A percentile compares a stretch with the other conserved stretches of the same genome.
Conservation (phyloP, 2,329 filamentous ascomycete species). For the Botrytis tulipae region DNA sequence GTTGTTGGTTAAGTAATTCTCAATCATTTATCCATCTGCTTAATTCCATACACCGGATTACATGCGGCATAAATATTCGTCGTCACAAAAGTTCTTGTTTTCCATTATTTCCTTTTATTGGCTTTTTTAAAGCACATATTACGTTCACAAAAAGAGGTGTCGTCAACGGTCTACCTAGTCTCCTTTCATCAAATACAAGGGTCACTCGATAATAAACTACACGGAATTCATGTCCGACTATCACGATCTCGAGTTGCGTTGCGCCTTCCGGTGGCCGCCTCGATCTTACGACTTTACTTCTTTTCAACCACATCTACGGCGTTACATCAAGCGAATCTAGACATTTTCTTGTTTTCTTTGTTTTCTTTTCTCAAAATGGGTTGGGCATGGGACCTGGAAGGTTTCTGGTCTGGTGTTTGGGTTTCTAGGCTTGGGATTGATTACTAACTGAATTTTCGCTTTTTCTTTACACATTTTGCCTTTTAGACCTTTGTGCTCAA, state of each 20-base stretch:
- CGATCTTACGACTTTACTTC: conserved; percentile 40
- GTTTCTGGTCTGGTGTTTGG: conserved; percentile 41
- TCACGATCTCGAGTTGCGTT: conserved; percentile 41
- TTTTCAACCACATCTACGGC: conserved; percentile 30
- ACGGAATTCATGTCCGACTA: conserved; percentile 27
- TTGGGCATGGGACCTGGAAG: conserved; percentile 39
- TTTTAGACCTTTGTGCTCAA: conserved; percentile 33
- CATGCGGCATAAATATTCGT: conserved; percentile 31
- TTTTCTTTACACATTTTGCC: conserved; percentile 36
- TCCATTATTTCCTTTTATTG: conserved; percentile 23
- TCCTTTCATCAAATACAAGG: conserved; percentile 27
- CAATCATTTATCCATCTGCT: background rate
- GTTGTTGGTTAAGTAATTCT: conserved; percentile 37
- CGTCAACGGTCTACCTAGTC: conserved; percentile 25
- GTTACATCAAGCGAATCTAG: conserved; percentile 38
- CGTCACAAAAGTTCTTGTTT: conserved; percentile 35
- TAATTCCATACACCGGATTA: conserved; percentile 25
- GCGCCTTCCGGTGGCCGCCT: conserved; percentile 38
- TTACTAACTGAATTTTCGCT: conserved; percentile 33
- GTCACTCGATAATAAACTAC: conserved; percentile 34
- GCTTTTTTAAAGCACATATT: conserved; percentile 35
- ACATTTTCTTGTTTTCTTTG: conserved; percentile 32
- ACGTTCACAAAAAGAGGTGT: conserved; percentile 32
- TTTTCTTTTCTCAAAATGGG: conserved; percentile 37
- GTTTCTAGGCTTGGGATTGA: conserved; percentile 33